Evolutionary conservation across 139 green algal genomes (phyloP).

Genomic region (Coelastrella sp.): DNA sequence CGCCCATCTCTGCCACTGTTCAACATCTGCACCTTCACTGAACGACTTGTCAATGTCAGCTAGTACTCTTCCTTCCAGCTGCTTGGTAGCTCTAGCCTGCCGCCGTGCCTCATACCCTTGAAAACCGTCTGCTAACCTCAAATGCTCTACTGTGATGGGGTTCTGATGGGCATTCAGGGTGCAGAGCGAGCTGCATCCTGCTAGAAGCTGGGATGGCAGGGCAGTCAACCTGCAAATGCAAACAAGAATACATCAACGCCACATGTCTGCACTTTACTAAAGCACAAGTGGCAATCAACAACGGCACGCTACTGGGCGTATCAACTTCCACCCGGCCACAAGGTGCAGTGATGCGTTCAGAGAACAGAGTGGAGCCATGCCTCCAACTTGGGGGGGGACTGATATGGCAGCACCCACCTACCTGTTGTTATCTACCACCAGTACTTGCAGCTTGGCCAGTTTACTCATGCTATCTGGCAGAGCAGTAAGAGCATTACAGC

Average conservation of each 20-base stretch:
- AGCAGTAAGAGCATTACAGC: conserved; percentile 21
- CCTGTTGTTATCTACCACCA: conserved; percentile 41
- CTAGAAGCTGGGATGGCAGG: conserved; percentile 57
- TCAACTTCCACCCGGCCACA: neutral
- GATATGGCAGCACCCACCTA: neutral
- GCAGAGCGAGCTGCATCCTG: conserved; percentile 52
- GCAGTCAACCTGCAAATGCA: conserved; percentile 49
- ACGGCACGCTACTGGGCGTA: neutral
- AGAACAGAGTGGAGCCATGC: neutral
- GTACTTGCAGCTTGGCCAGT: conserved; percentile 30
- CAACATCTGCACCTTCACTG: conserved; percentile 47
- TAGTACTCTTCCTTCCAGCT: conserved; percentile 56
- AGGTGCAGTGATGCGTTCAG: too few species aligned
- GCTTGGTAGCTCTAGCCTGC: conserved; percentile 64
- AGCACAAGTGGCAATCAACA: too few species aligned
- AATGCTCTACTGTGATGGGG: conserved; percentile 70
- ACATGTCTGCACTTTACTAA: too few species aligned
- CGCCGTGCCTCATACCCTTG: conserved; percentile 60
- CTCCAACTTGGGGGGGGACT: neutral
- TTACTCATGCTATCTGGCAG: conserved; percentile 7
- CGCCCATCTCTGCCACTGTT: conserved; percentile 45
- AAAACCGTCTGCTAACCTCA: conserved; percentile 61
- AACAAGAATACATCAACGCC: neutral
- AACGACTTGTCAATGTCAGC: conserved; percentile 40
- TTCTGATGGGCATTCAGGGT: conserved; percentile 68